Conservation (phyloP, 257 asterid genomes). For the Anisodus acutangulus region DNA sequence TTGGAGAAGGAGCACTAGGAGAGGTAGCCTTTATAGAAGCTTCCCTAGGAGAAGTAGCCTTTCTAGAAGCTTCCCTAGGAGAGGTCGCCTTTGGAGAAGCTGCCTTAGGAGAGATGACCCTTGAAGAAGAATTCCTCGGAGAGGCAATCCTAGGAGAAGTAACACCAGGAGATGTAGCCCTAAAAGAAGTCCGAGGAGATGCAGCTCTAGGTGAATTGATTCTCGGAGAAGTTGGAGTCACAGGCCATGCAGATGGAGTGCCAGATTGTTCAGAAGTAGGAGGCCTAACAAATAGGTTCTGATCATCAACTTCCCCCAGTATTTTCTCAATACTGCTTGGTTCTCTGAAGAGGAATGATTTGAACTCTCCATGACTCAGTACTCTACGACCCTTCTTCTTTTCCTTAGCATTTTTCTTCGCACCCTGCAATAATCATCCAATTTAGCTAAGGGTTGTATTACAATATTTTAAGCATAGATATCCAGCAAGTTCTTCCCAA, state of each 20-base stretch:
- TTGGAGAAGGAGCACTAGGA: conserved; percentile 5
- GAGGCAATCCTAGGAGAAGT: conserved; percentile 40
- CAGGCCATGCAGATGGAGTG: conserved; percentile 40
- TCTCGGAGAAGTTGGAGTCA: conserved; percentile 54
- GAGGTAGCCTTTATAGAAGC: not conserved
- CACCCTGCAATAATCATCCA: conserved; percentile 50
- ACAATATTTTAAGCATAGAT: not conserved
- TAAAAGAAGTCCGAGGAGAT: conserved; percentile 52
- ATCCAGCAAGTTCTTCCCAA: not conserved
- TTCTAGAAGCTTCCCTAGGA: not conserved
- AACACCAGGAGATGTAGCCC: conserved; percentile 41
- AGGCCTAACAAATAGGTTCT: conserved; percentile 46
- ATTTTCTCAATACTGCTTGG: conserved; percentile 98
- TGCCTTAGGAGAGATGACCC: conserved; percentile 41
- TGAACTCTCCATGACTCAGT: conserved; percentile 59
- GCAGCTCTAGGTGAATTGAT: conserved; percentile 50
- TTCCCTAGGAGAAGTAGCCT: not conserved
- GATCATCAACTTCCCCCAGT: conserved; percentile 87
- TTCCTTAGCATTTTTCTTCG: conserved; percentile 70
- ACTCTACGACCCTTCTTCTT: conserved; percentile 76
- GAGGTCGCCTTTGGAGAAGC: conserved; percentile 42
- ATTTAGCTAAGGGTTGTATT: not conserved
- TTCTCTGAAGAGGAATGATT: conserved; percentile 75
- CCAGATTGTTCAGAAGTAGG: conserved; percentile 51
- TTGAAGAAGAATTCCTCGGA: conserved; percentile 43